A percentile compares a stretch with the other conserved stretches of the same genome.
Conservation (phyloP, 2,329 filamentous ascomycete genomes). For the Zymoseptoria passerinii region DNA sequence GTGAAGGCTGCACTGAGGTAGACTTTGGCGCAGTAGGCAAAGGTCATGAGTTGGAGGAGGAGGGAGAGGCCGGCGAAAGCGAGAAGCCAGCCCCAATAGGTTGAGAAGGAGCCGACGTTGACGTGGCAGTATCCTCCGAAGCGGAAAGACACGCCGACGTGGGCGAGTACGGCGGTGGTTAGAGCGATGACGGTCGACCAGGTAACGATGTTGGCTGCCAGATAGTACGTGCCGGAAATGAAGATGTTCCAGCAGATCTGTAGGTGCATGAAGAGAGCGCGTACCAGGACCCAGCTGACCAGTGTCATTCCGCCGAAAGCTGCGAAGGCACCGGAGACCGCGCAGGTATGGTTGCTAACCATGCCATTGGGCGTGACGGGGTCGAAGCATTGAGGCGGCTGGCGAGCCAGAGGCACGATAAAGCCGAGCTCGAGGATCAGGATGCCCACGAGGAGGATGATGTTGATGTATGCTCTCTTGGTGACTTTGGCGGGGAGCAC, state of each 20-base stretch:
- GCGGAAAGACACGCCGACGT: slow-evolving; percentile 33
- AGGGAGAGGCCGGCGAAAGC: slow-evolving; percentile 27
- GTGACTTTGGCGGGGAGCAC: slow-evolving; percentile 72
- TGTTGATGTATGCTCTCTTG: slow-evolving; percentile 74
- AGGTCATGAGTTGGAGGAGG: slow-evolving; percentile 29
- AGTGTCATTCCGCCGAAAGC: slow-evolving; percentile 70
- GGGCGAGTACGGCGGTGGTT: slow-evolving; percentile 37
- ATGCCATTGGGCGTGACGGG: slow-evolving; percentile 80
- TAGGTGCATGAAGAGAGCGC: slow-evolving; percentile 33
- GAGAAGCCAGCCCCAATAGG: slow-evolving; percentile 34
- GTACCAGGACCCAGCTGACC: slow-evolving; percentile 68
- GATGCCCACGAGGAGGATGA: slow-evolving; percentile 64
- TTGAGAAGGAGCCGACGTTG: slow-evolving; percentile 46
- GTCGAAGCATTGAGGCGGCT: slow-evolving; percentile 70
- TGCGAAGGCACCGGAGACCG: slow-evolving; percentile 68
- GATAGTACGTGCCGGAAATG: slow-evolving; percentile 26
- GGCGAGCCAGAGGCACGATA: slow-evolving; percentile 66
- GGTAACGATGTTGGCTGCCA: slow-evolving; percentile 26
- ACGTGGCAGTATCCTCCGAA: slow-evolving; percentile 88
- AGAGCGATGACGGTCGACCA: slow-evolving; percentile 27
- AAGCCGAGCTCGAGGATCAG: slow-evolving; percentile 74
- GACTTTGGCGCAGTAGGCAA: slow-evolving; percentile 30
- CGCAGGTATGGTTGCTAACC: slow-evolving; percentile 64
- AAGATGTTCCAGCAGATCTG: slow-evolving; percentile 40
- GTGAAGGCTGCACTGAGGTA: slow-evolving; percentile 21